Conservation (phyloP, 1,284 basidiomycete species). For the Rhodotorula sp. region DNA sequence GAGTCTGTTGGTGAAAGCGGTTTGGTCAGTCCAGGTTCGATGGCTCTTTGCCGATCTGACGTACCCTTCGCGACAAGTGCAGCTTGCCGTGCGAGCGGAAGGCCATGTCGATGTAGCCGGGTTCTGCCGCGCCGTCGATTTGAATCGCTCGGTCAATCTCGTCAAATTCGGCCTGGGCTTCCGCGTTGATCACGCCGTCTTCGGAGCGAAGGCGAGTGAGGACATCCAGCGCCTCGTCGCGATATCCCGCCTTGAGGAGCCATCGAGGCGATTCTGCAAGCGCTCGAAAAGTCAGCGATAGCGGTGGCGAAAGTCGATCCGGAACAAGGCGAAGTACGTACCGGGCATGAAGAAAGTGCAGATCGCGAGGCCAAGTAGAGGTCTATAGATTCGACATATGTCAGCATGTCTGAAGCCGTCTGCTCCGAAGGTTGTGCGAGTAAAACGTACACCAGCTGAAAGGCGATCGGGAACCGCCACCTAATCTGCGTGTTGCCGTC, state of each 20-base stretch:
- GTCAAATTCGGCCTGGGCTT: conserved; percentile 3
- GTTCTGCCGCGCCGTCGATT: conserved; percentile 5
- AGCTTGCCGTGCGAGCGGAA: conserved; percentile 7
- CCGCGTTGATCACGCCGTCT: not conserved
- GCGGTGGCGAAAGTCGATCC: not conserved
- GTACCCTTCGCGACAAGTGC: conserved; percentile 1
- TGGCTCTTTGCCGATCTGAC: not conserved
- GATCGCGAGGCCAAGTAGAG: conserved; percentile 2
- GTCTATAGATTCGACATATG: not conserved
- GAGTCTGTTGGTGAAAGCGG: not conserved
- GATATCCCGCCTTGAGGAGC: conserved; percentile 10
- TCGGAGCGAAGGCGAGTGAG: conserved; percentile 8
- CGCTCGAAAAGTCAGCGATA: too few relatives aligned
- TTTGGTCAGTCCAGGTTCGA: not conserved
- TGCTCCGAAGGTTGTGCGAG: not conserved
- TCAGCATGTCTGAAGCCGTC: too few relatives aligned
- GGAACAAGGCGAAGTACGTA: not conserved
- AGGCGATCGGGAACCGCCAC: conserved; percentile 7
- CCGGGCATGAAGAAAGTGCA: conserved; percentile 9
- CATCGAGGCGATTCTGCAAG: conserved; percentile 6
- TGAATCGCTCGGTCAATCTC: conserved; percentile 8
- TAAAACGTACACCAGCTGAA: not conserved
- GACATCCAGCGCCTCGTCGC: not conserved
- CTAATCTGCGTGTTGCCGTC: conserved; percentile 4
- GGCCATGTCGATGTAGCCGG: conserved; percentile 4